Percentiles rank a stretch among this genome's conserved stretches.
These are phyloP conservation scores for Cordyceps cateniannulata DNA, from an alignment of 2,329 filamentous ascomycete species.

Conservation along the genomic window DNA sequence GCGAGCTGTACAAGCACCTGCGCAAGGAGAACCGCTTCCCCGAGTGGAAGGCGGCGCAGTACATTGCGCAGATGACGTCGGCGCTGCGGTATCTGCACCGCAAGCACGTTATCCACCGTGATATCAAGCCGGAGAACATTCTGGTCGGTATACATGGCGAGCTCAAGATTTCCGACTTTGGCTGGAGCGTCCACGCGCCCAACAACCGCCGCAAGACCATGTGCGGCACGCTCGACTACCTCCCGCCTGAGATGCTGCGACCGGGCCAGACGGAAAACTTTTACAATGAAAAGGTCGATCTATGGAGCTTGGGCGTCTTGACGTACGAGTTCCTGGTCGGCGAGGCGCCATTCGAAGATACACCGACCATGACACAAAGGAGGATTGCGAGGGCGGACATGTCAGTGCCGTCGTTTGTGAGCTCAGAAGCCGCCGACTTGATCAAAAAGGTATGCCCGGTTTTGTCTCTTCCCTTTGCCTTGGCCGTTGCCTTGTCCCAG, in stretches of 20 bases:
- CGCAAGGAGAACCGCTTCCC: conserved; percentile 72
- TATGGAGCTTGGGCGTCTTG: conserved; percentile 92
- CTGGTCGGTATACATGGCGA: conserved; percentile 93
- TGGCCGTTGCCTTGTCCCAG: neutral
- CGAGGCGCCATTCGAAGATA: conserved; percentile 95
- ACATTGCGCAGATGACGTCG: conserved; percentile 85
- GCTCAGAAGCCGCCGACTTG: conserved; percentile 80
- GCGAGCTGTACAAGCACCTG: conserved; percentile 83
- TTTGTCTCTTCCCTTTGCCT: neutral
- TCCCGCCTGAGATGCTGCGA: conserved; percentile 96
- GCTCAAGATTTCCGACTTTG: conserved; percentile 97
- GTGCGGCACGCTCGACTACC: conserved; percentile 95
- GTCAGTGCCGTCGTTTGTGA: conserved; percentile 86
- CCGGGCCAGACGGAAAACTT: conserved; percentile 74
- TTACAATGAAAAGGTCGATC: conserved; percentile 91
- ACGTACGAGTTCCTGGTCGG: conserved; percentile 96
- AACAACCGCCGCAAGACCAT: conserved; percentile 91
- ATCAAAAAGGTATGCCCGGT: conserved; percentile 71
- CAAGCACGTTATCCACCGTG: conserved; percentile 94
- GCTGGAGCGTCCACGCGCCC: conserved; percentile 96
- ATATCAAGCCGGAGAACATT: conserved; percentile 98
- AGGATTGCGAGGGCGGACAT: conserved; percentile 87
- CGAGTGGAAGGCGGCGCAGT: conserved; percentile 81
- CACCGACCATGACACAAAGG: conserved; percentile 86
- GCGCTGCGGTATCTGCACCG: conserved; percentile 86